Evolutionary conservation across 2,329 filamentous ascomycete species (phyloP).

Genomic region (Colletotrichum eremochloae): DNA sequence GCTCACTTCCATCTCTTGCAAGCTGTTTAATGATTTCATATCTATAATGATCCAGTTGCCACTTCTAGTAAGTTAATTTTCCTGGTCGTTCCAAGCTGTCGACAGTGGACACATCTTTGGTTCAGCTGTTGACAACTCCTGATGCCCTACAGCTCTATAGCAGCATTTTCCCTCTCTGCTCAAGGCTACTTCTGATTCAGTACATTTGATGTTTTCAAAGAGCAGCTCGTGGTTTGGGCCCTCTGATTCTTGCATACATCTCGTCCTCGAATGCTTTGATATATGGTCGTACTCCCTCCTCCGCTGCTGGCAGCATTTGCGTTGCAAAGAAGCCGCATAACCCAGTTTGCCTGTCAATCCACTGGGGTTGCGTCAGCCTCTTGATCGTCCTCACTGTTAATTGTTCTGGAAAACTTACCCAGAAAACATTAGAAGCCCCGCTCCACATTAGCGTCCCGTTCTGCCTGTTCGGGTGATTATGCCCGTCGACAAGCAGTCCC

Average conservation of each 20-base stretch:
- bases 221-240: neutral
- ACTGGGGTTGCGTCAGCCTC: conserved; percentile 42
- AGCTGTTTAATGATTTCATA: neutral
- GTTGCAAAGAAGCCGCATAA: conserved; percentile 57
- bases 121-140: neutral
- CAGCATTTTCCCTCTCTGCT: neutral
- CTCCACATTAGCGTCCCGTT: conserved; percentile 58
- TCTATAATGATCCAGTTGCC: neutral
- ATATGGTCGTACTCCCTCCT: conserved; percentile 51
- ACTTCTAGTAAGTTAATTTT: neutral
- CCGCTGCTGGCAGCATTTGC: conserved; percentile 58
- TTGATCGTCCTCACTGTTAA: rapidly evolving
- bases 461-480: conserved; percentile 53
- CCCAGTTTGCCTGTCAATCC: conserved; percentile 53
- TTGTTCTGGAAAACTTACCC: conserved; percentile 52
- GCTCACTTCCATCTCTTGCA: neutral
- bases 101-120: no score
- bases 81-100: neutral
- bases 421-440: conserved; percentile 61
- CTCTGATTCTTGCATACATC: conserved; percentile 51
- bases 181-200: neutral
- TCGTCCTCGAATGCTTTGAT: conserved; percentile 55
- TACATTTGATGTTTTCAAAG: neutral
- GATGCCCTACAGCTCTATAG: neutral
- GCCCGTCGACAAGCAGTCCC: conserved; percentile 56